A percentile compares a stretch with the other conserved stretches of the same genome.
These are phyloP conservation scores for Globisporangium carolinianum DNA, from an alignment of 352 stramenopile genomes.

Conservation along the genomic window DNA sequence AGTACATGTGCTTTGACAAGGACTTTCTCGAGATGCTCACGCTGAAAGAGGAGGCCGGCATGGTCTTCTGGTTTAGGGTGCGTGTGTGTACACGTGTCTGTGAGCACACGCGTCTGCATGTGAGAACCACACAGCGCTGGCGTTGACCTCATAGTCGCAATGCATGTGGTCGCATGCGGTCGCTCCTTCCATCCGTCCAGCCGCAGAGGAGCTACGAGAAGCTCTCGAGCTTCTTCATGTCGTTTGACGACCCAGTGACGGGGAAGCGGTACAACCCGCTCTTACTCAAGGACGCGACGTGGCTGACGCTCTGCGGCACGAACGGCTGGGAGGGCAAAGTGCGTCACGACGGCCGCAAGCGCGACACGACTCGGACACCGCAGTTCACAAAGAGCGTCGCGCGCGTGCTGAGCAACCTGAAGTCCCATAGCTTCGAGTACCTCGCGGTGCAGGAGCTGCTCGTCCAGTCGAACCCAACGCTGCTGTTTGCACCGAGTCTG, in stretches of 20 bases:
- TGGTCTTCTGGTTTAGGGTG: slow-evolving; percentile 75
- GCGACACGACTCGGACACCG: slow-evolving; percentile 30
- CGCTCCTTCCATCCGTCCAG: slow-evolving; percentile 6
- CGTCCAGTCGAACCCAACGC: slow-evolving; percentile 55
- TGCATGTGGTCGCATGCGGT: neutral
- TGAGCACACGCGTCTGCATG: no score
- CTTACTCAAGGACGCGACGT: slow-evolving; percentile 51
- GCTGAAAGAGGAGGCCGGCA: slow-evolving; percentile 60
- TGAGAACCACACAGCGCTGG: no score
- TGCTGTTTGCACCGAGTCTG: slow-evolving; percentile 44
- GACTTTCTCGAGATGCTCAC: slow-evolving; percentile 73
- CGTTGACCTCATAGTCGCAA: no score
- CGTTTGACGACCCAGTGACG: slow-evolving; percentile 40
- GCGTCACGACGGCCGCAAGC: slow-evolving; percentile 42
- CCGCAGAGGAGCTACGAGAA: slow-evolving; percentile 62
- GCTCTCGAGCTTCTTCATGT: slow-evolving; percentile 42
- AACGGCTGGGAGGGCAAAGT: slow-evolving; percentile 68
- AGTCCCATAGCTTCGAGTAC: slow-evolving; percentile 65
- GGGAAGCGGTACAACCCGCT: slow-evolving; percentile 44
- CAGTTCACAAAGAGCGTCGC: slow-evolving; percentile 52
- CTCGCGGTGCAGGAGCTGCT: slow-evolving; percentile 63
- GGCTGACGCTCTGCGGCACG: slow-evolving; percentile 53
- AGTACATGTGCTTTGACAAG: slow-evolving; percentile 68
- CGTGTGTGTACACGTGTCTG: slow-evolving; percentile 1
- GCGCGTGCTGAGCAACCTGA: slow-evolving; percentile 50